Evolutionary conservation across 2,329 filamentous ascomycete species (phyloP).

Genomic region (Apiospora rasikravindrae): DNA sequence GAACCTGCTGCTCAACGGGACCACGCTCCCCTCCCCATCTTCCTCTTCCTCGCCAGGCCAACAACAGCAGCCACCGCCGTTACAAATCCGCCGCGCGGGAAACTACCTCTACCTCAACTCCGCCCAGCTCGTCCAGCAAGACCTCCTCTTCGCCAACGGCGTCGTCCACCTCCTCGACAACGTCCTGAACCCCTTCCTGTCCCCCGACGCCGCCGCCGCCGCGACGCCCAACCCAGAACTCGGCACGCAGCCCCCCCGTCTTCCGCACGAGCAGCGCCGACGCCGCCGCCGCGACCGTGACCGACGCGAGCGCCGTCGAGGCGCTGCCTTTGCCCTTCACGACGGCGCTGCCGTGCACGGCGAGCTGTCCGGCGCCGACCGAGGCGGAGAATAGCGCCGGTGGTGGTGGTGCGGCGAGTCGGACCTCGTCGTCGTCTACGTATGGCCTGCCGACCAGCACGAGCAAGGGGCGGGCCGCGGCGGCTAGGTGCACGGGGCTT

Average conservation of each 20-base stretch:
- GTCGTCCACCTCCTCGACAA: conserved; percentile 64
- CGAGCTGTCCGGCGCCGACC: conserved; percentile 43
- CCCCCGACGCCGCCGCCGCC: conserved; percentile 33
- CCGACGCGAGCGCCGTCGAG: background rate
- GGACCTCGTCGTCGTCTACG: background rate
- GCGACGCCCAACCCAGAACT: conserved; percentile 44
- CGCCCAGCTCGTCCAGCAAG: conserved; percentile 57
- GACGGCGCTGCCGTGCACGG: conserved; percentile 48
- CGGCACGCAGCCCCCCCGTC: conserved; percentile 41
- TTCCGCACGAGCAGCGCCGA: conserved; percentile 31
- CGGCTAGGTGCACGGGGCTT: background rate
- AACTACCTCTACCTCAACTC: conserved; percentile 57
- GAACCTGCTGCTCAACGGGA: conserved; percentile 35
- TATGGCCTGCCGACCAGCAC: background rate
- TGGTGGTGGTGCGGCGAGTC: background rate
- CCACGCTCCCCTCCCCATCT: conserved; percentile 45
- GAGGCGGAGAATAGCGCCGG: conserved; percentile 25
- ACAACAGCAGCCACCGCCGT: background rate
- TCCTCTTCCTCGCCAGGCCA: conserved; percentile 43
- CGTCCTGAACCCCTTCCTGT: conserved; percentile 48
- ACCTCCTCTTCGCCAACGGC: conserved; percentile 62
- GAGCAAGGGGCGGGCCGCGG: background rate
- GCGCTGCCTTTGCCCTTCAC: conserved; percentile 41
- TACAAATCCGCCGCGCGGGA: conserved; percentile 47
- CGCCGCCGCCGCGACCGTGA: conserved; percentile 29